Percentiles rank a stretch among this genome's conserved stretches.
phyloP scores from a whole-genome alignment of 257 asterid species.

The Handroanthus guayacan region DNA sequence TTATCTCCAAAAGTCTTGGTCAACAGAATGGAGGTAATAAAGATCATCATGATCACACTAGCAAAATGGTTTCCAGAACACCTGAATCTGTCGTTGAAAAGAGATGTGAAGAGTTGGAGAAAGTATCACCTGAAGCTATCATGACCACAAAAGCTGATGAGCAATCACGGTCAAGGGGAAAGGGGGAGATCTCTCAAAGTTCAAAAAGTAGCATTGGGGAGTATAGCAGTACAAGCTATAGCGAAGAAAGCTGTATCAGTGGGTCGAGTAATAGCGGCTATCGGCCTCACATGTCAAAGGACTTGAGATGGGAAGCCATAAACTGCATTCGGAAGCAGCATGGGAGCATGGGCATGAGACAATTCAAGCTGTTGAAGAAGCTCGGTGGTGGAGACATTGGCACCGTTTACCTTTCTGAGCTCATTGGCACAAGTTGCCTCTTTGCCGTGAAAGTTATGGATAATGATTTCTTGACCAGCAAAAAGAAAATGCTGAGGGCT shows the following conservation, averaged over 20 bases:
- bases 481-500: slow-evolving; percentile 59
- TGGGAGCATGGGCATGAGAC: slow-evolving; percentile 53
- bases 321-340: slow-evolving; percentile 55
- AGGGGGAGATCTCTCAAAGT: slow-evolving; percentile 65
- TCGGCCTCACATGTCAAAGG: slow-evolving; percentile 77
- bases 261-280: slow-evolving; percentile 56
- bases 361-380: slow-evolving; percentile 63
- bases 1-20: slow-evolving; percentile 33
- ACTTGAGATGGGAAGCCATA: slow-evolving; percentile 76
- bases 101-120: slow-evolving; percentile 34
- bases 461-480: slow-evolving; percentile 50
- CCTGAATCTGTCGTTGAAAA: slow-evolving; percentile 39
- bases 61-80: slow-evolving; percentile 38
- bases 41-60: slow-evolving; percentile 23
- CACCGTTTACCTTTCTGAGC: slow-evolving; percentile 65
- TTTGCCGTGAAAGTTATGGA: slow-evolving; percentile 74
- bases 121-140: slow-evolving; percentile 24
- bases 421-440: slow-evolving; percentile 52
- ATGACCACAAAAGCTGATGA: slow-evolving; percentile 43
- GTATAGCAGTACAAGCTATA: slow-evolving; percentile 62
- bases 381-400: slow-evolving; percentile 75
- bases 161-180: slow-evolving; percentile 54
- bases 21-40: slow-evolving; percentile 30
- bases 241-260: slow-evolving; percentile 64
- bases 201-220: slow-evolving; percentile 72